These are phyloP conservation scores for Phytophthora pini DNA, from an alignment of 352 stramenopile species.

Conservation along the genomic window DNA sequence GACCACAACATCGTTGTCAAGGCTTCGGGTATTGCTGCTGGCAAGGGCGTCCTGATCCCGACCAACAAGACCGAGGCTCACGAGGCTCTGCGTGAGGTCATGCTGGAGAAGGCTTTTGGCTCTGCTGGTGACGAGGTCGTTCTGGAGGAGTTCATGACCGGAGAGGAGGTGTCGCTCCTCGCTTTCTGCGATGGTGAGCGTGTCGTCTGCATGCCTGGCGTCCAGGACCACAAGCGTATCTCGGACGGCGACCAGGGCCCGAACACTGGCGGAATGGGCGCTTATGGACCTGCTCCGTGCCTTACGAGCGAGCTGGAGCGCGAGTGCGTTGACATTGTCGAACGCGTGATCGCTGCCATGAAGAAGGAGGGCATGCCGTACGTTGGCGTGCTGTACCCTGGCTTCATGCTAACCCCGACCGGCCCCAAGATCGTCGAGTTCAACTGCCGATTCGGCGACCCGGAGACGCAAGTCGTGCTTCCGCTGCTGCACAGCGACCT, in stretches of 20 bases:
- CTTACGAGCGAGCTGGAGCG: constrained; percentile 93
- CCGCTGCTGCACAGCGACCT: constrained; percentile 98
- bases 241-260: constrained; percentile 97
- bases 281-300: constrained; percentile 97
- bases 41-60: constrained; percentile 99
- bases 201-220: constrained; percentile 95
- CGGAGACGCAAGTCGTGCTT: constrained; percentile 98
- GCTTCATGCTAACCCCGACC: constrained; percentile 96
- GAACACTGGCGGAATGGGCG: constrained; percentile 99
- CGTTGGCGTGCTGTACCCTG: constrained; percentile 98
- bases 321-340: constrained; percentile 91
- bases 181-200: constrained; percentile 98
- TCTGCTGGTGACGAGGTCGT: constrained; percentile 97
- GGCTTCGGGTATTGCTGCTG: constrained; percentile 98
- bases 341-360: constrained; percentile 80
- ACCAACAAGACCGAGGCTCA: constrained; percentile 93
- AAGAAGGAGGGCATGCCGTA: constrained; percentile 97
- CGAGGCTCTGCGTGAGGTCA: constrained; percentile 95
- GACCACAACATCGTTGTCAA: constrained; percentile 98
- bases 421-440: constrained; percentile 98
- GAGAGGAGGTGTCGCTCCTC: constrained; percentile 97
- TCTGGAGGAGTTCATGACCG: constrained; percentile 98
- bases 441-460: constrained; percentile 99
- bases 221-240: constrained; percentile 99
- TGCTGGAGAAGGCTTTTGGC: constrained; percentile 97